Percentiles rank a stretch among this genome's conserved stretches.
These are phyloP conservation scores for Trichoderma brevicompactum DNA, from an alignment of 2,329 filamentous ascomycete genomes.

Conservation along the genomic window DNA sequence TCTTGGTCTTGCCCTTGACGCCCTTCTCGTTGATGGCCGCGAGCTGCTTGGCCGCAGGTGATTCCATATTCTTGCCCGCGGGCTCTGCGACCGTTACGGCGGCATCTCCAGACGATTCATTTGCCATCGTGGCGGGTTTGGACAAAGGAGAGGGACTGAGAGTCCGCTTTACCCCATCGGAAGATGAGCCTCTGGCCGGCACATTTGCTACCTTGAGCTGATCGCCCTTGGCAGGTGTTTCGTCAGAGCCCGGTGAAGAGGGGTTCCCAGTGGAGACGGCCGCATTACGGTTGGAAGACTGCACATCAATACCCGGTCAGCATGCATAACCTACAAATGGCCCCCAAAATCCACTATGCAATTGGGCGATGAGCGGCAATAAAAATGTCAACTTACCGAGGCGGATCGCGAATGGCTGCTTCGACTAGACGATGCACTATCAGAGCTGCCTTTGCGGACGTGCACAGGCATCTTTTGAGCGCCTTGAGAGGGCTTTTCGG, in stretches of 20 bases:
- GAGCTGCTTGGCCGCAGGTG: constrained; percentile 81
- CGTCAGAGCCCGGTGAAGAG: constrained; percentile 55
- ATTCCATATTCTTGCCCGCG: constrained; percentile 51
- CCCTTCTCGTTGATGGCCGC: constrained; percentile 87
- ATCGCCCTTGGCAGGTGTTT: constrained; percentile 56
- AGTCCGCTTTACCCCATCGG: constrained; percentile 68
- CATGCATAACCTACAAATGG: constrained; percentile 36
- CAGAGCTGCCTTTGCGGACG: constrained; percentile 61
- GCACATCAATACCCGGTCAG: constrained; percentile 53
- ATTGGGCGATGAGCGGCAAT: constrained; percentile 50
- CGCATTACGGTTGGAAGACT: constrained; percentile 65
- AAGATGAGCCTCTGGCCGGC: constrained; percentile 65
- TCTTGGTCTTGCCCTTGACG: constrained; percentile 78
- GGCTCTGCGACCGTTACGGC: constrained; percentile 39
- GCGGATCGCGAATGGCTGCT: constrained; percentile 64
- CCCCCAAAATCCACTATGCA: constrained; percentile 35
- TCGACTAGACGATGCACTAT: constrained; percentile 64
- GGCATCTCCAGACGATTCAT: constrained; percentile 52
- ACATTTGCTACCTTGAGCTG: constrained; percentile 60
- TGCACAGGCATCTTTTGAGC: constrained; percentile 36
- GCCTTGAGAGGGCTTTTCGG: constrained; percentile 17
- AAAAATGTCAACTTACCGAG: constrained; percentile 61
- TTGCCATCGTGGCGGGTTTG: constrained; percentile 67
- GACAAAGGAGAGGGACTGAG: constrained; percentile 75
- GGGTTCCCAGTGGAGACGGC: constrained; percentile 58